phyloP scores from a whole-genome alignment of 306 rosid genomes.

The Quercus suber region DNA sequence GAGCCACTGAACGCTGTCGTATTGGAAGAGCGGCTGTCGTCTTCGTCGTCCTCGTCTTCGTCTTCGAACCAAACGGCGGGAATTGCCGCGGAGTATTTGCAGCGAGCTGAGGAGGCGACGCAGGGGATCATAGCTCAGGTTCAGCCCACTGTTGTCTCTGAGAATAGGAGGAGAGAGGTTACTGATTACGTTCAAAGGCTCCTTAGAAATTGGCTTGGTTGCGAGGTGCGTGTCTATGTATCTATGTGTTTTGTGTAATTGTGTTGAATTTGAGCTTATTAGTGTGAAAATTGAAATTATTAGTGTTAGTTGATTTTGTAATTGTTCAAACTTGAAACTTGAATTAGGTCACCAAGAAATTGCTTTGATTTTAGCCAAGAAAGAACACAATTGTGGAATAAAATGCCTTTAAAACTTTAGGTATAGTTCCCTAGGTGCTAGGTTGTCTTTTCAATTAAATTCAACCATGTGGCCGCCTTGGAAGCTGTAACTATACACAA shows the following conservation, averaged over 20 bases:
- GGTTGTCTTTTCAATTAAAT: no score
- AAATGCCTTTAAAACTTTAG: no score
- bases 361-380: background rate
- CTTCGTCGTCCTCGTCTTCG: constrained; percentile 14
- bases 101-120: constrained; percentile 46
- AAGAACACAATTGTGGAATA: no score
- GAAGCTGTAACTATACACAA: no score
- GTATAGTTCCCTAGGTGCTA: no score
- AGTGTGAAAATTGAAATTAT: no score
- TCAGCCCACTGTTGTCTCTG: constrained; percentile 47
- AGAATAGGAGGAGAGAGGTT: constrained; percentile 42
- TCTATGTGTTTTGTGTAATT: background rate
- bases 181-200: constrained; percentile 46
- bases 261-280: no score
- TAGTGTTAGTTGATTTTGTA: no score
- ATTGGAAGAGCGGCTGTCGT: constrained; percentile 26
- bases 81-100: constrained; percentile 31
- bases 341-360: background rate
- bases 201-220: constrained; percentile 18
- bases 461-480: no score
- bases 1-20: constrained; percentile 33
- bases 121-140: constrained; percentile 44
- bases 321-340: background rate
- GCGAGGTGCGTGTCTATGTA: constrained; percentile 21
- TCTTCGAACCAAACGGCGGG: constrained; percentile 22